phyloP scores from a whole-genome alignment of 2,329 filamentous ascomycete species.

The Exophiala alcalophila region DNA sequence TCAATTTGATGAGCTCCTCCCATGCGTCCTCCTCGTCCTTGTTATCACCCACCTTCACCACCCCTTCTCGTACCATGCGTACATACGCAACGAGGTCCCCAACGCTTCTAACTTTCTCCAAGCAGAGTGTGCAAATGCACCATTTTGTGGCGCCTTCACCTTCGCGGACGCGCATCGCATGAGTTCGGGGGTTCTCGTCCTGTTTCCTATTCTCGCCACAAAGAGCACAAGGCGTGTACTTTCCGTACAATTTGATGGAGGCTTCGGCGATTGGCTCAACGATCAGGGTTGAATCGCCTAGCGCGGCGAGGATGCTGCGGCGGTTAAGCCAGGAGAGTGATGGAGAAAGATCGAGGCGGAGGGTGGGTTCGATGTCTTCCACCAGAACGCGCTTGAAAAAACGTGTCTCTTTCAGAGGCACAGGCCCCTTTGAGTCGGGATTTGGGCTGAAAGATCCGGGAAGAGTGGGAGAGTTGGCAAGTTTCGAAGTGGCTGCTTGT shows the following conservation, averaged over 20 bases:
- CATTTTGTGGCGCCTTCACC: slow-evolving; percentile 83
- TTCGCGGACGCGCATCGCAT: slow-evolving; percentile 86
- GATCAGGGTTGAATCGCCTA: slow-evolving; percentile 79
- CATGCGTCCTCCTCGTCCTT: slow-evolving; percentile 85
- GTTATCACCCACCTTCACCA: slow-evolving; percentile 70
- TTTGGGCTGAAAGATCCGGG: slow-evolving; percentile 43
- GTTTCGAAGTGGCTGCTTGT: slow-evolving; percentile 58
- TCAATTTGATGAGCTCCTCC: slow-evolving; percentile 86
- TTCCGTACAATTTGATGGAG: slow-evolving; percentile 39
- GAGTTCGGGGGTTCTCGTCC: slow-evolving; percentile 68
- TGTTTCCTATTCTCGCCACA: slow-evolving; percentile 81
- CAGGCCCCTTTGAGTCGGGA: slow-evolving; percentile 34
- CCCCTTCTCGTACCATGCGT: slow-evolving; percentile 85
- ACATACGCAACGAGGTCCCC: slow-evolving; percentile 93
- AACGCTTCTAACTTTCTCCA: slow-evolving; percentile 76
- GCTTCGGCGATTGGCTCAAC: slow-evolving; percentile 78
- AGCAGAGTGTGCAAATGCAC: slow-evolving; percentile 83
- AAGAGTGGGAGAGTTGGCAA: slow-evolving; percentile 54
- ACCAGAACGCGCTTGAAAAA: slow-evolving; percentile 88
- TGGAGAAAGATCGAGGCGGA: slow-evolving; percentile 83
- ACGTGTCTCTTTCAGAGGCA: slow-evolving; percentile 77
- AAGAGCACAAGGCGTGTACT: slow-evolving; percentile 69
- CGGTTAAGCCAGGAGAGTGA: slow-evolving; percentile 91
- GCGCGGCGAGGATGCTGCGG: slow-evolving; percentile 75
- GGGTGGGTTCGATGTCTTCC: slow-evolving; percentile 92